These are phyloP conservation scores for Xenoacremonium recifei DNA, from an alignment of 2,329 filamentous ascomycete species.

Conservation along the genomic window DNA sequence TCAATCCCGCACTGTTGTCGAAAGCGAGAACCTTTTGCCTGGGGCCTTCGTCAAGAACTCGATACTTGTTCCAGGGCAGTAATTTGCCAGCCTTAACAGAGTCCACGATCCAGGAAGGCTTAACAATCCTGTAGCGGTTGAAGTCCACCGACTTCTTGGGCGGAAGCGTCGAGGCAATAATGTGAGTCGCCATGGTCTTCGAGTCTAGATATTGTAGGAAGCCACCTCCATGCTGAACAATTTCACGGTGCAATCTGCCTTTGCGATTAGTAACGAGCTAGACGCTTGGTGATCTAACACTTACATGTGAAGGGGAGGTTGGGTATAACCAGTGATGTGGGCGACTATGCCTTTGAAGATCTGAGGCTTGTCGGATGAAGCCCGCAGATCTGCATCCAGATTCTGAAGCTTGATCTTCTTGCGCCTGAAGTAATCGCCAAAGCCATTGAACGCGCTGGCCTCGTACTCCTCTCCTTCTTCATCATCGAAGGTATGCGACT, in stretches of 20 bases:
- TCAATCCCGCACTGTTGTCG: constrained; percentile 61
- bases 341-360: constrained; percentile 91
- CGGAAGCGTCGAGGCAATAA: constrained; percentile 85
- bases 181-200: constrained; percentile 94
- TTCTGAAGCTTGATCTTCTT: constrained; percentile 99
- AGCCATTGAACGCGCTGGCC: constrained; percentile 82
- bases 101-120: constrained; percentile 91
- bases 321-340: constrained; percentile 94
- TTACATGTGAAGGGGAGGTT: constrained; percentile 80
- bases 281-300: constrained; percentile 15
- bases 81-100: constrained; percentile 79
- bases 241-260: constrained; percentile 68
- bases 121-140: constrained; percentile 83
- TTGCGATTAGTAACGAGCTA: constrained; percentile 12
- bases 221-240: constrained; percentile 90
- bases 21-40: constrained; percentile 74
- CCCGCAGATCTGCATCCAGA: constrained; percentile 77
- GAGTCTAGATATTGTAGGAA: constrained; percentile 94
- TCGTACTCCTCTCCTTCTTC: constrained; percentile 92
- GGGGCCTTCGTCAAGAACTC: constrained; percentile 79
- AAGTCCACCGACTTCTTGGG: constrained; percentile 94
- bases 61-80: constrained; percentile 82
- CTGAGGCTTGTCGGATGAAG: constrained; percentile 66
- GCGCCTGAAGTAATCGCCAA: constrained; percentile 86
- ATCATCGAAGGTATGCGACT: constrained; percentile 68